Base-by-base conservation (phyloP, 139 green algal genomes). In the Micromonas commoda region DNA sequence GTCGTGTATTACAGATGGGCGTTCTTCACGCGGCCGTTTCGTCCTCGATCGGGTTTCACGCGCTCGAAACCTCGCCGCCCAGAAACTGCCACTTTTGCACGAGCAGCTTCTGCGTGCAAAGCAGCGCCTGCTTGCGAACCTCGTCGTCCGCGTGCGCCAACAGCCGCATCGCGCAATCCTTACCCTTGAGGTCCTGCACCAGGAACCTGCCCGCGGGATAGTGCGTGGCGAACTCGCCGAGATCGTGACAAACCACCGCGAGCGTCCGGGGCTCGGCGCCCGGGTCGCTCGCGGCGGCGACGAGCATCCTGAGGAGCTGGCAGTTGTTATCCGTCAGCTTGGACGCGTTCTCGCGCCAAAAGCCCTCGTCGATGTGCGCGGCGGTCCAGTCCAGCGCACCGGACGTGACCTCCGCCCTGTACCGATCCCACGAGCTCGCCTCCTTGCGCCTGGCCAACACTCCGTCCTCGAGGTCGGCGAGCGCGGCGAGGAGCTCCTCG, bases 71-170 rank as follows among this genome's bases (percentile, higher is more conserved):
- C 4, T n/a, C 54, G 2, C 54, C 54, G n/a, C 66, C 32, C 31
- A 73, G 1, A 2, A 29, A 73, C 13, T 52, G 24, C 66, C 93
- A 88, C 53, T 89, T 90, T 31, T 86, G 85, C 13, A 97, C 85
- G 87, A 99, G 91, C 39, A 98, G 87, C 82, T 94, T 96, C 84
- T 99, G 95, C 35, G 97, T 88, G 76, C 82, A 90, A 67, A 97
- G 80, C 81, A 99, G 86, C 38, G 93, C 94, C 77, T 97, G 88
- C 83, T 93, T 94, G 76, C 92, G 91, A 66, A 99, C 95, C 23
- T 96, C 91, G 0, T 85, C 60, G 83, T 99, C 95, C 0, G 85
- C 82, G 87, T 97, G 88, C 38, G 84, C 78, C 90, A 99, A 96
- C 35, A 97, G 85, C 57, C 87, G 87, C 95, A 98, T 97, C 31